These are phyloP conservation scores for Mycoemilia scoparia DNA, from an alignment of 192 early-diverging fungal genomes.

Conservation along the genomic window DNA sequence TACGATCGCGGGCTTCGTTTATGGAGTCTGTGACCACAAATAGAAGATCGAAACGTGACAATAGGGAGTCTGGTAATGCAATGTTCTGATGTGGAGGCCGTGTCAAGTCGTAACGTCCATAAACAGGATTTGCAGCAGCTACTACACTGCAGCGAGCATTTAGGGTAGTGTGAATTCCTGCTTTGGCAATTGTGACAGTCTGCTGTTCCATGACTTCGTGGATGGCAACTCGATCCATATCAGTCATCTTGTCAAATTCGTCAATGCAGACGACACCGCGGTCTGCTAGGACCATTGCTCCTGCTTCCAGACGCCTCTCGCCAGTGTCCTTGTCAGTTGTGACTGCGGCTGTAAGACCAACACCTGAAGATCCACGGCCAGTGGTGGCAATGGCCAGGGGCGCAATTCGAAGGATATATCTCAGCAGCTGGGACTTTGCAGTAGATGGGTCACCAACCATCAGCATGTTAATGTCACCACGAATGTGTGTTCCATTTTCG, in stretches of 20 bases:
- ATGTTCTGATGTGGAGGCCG: conserved; percentile 89
- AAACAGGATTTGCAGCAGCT: conserved; percentile 92
- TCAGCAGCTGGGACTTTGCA: conserved; percentile 94
- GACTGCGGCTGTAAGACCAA: conserved; percentile 94
- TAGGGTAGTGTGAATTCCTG: conserved; percentile 94
- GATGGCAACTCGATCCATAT: conserved; percentile 92
- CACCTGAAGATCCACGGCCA: conserved; percentile 88
- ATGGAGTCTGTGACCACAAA: conserved; percentile 90
- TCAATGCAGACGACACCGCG: conserved; percentile 96
- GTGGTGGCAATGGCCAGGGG: conserved; percentile 94
- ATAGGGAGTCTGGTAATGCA: conserved; percentile 80
- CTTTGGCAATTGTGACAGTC: conserved; percentile 92
- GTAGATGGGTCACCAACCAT: conserved; percentile 99
- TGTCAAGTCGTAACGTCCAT: conserved; percentile 73
- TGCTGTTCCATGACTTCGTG: conserved; percentile 99
- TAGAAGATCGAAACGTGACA: conserved; percentile 94
- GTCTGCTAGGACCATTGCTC: conserved; percentile 97
- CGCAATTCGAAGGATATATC: conserved; percentile 88
- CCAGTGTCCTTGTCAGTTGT: conserved; percentile 89
- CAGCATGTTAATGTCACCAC: conserved; percentile 94
- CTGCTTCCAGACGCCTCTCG: conserved; percentile 84
- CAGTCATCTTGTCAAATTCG: conserved; percentile 99
- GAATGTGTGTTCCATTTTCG: conserved; percentile 84
- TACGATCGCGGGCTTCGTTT: conserved; percentile 66
- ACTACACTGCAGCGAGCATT: conserved; percentile 94